phyloP scores from a whole-genome alignment of 2,329 filamentous ascomycete genomes.

The Fusarium sp. region DNA sequence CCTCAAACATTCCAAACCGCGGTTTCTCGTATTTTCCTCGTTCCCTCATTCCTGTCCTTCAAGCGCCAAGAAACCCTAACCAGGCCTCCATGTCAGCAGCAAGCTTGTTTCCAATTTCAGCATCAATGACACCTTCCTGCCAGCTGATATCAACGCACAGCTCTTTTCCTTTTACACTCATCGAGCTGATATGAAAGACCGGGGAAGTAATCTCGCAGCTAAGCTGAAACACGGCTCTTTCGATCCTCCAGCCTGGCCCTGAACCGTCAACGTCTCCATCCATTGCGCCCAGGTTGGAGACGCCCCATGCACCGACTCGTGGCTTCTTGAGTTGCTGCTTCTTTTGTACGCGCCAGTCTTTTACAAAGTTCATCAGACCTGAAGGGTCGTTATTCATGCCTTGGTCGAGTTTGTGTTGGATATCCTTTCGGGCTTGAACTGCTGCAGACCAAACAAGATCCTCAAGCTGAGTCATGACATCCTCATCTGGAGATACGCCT shows the following conservation, averaged over 20 bases:
- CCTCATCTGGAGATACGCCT: constrained; percentile 3
- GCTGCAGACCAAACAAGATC: constrained; percentile 29
- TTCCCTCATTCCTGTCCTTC: constrained; percentile 20
- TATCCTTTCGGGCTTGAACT: constrained; percentile 23
- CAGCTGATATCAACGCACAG: constrained; percentile 45
- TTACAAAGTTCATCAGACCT: constrained; percentile 43
- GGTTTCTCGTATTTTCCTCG: constrained; percentile 1
- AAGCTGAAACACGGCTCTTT: constrained; percentile 39
- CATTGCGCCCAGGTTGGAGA: constrained; percentile 48
- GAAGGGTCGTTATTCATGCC: constrained; percentile 43
- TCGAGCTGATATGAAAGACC: constrained; percentile 40
- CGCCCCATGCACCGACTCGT: constrained; percentile 37
- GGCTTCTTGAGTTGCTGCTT: constrained; percentile 40
- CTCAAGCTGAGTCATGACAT: constrained; percentile 35
- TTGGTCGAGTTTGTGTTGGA: constrained; percentile 30
- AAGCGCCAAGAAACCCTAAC: constrained; percentile 36
- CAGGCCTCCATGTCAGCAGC: constrained; percentile 40
- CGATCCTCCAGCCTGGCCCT: constrained; percentile 39
- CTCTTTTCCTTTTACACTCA: constrained; percentile 41
- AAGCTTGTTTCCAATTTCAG: constrained; percentile 35
- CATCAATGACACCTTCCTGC: constrained; percentile 41
- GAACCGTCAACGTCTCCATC: constrained; percentile 30
- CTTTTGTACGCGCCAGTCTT: constrained; percentile 43
- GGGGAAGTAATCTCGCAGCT: constrained; percentile 41
- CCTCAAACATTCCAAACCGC: constrained; percentile 6